A percentile compares a stretch with the other conserved stretches of the same genome.
These are phyloP conservation scores for Paraglomus brasilianum DNA, from an alignment of 192 early-diverging fungal species.

Conservation along the genomic window DNA sequence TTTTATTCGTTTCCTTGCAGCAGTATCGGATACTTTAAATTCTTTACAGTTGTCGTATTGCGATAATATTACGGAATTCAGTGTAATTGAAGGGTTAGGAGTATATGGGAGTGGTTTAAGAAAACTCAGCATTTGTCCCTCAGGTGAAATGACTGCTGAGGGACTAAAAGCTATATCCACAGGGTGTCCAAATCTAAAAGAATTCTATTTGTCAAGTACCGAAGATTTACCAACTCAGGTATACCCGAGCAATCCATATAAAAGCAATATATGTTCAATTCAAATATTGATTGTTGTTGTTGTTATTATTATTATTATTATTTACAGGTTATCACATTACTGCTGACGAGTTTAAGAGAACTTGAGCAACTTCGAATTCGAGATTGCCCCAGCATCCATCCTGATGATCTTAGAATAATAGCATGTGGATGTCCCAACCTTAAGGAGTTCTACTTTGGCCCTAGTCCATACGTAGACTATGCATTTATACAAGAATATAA, in stretches of 20 bases:
- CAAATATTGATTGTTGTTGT: no score
- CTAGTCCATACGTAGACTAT: conserved; percentile 1
- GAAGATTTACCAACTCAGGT: conserved; percentile 27
- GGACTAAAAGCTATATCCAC: conserved; percentile 7
- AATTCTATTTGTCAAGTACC: conserved; percentile 27
- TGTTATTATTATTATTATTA: no score
- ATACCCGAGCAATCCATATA: no score
- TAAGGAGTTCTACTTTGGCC: conserved; percentile 28
- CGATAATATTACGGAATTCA: conserved; percentile 12
- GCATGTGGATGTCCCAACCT: conserved; percentile 20
- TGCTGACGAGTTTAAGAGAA: background rate
- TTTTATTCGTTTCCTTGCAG: background rate
- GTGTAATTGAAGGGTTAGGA: conserved; percentile 2
- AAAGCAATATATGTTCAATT: no score
- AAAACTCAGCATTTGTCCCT: conserved; percentile 24
- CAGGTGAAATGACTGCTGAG: conserved; percentile 12
- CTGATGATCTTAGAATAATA: conserved; percentile 7
- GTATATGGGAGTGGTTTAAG: background rate
- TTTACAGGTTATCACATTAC: background rate
- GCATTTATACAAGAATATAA: conserved; percentile 20
- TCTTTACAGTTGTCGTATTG: conserved; percentile 29
- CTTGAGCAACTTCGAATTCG: conserved; percentile 25
- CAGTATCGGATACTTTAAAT: conserved; percentile 10
- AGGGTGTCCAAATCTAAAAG: background rate
- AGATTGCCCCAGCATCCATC: conserved; percentile 13